These are phyloP conservation scores for Alternaria burnsii DNA, from an alignment of 2,329 filamentous ascomycete genomes.

Conservation along the genomic window DNA sequence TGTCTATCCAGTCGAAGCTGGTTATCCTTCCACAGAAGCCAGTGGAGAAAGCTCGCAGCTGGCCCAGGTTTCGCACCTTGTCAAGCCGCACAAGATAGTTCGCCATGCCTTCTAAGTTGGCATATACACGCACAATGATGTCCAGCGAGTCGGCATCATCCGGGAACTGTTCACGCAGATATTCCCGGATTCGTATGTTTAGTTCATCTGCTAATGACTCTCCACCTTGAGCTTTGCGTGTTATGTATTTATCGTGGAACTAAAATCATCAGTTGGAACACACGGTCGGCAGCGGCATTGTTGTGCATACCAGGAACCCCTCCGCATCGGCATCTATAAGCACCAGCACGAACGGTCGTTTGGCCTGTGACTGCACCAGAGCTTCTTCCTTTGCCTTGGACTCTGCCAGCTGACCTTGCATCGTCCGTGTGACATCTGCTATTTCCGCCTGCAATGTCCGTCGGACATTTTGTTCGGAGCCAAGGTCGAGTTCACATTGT, in stretches of 20 bases:
- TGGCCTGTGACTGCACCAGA: slow-evolving; percentile 43
- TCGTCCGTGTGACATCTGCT: slow-evolving; percentile 16
- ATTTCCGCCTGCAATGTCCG: slow-evolving; percentile 47
- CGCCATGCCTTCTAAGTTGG: slow-evolving; percentile 50
- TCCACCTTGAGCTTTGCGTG: slow-evolving; percentile 46
- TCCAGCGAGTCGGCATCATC: slow-evolving; percentile 48
- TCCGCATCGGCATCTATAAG: slow-evolving; percentile 51
- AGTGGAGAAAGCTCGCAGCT: slow-evolving; percentile 47
- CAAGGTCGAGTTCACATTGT: slow-evolving; percentile 49
- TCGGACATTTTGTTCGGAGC: slow-evolving; percentile 50
- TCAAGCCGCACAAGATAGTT: slow-evolving; percentile 48
- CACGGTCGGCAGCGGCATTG: neutral
- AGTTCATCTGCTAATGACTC: slow-evolving; percentile 48
- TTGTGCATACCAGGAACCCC: slow-evolving; percentile 42
- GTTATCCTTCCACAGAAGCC: slow-evolving; percentile 49
- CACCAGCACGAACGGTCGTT: slow-evolving; percentile 47
- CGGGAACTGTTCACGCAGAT: slow-evolving; percentile 42
- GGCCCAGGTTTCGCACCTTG: slow-evolving; percentile 47
- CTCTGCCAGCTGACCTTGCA: slow-evolving; percentile 27
- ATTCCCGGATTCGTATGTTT: slow-evolving; percentile 45
- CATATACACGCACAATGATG: slow-evolving; percentile 47
- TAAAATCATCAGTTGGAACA: slow-evolving; percentile 16
- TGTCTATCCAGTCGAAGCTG: slow-evolving; percentile 49
- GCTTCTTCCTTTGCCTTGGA: slow-evolving; percentile 42
- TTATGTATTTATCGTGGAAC: slow-evolving; percentile 51